A percentile compares a stretch with the other conserved stretches of the same genome.
Conservation (phyloP, 345 rosid species). For the Eucalyptus paniculata region DNA sequence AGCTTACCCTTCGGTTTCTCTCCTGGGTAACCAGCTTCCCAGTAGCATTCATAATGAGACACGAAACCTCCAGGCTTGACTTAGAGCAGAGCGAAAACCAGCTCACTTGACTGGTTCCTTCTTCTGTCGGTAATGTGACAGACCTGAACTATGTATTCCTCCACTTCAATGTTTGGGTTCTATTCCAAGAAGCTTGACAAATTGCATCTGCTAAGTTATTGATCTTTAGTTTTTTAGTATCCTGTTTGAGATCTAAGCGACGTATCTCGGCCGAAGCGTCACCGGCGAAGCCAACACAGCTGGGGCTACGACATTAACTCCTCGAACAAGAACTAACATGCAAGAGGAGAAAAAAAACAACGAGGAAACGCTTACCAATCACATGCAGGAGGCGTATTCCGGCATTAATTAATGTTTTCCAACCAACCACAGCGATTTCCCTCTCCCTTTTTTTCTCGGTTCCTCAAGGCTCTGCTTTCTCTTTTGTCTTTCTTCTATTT, state of each 20-base stretch:
- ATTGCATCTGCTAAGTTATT: background rate
- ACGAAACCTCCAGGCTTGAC: slow-evolving; percentile 6
- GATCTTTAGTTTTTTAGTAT: too few species aligned
- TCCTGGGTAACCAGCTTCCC: background rate
- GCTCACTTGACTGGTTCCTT: slow-evolving; percentile 6
- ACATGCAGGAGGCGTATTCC: background rate
- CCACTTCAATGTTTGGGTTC: background rate
- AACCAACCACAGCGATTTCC: background rate
- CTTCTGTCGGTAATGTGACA: background rate
- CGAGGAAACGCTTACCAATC: background rate
- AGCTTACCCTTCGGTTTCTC: too few species aligned
- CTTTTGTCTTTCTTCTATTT: background rate
- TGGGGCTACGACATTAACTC: background rate
- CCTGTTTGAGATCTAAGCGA: too few species aligned
- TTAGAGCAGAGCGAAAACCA: background rate
- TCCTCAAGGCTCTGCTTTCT: background rate
- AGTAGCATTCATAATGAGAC: background rate
- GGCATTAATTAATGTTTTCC: background rate
- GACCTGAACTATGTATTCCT: too few species aligned
- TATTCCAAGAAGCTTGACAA: background rate
- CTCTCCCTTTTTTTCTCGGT: background rate
- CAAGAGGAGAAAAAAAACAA: background rate
- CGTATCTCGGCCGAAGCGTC: too few species aligned
- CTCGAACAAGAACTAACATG: background rate
- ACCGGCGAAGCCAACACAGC: background rate